Evolutionary conservation across 2,329 filamentous ascomycete genomes (phyloP), one percentile per base, ranked within the genome.

Genomic region (Gaeumannomyces tritici): DNA sequence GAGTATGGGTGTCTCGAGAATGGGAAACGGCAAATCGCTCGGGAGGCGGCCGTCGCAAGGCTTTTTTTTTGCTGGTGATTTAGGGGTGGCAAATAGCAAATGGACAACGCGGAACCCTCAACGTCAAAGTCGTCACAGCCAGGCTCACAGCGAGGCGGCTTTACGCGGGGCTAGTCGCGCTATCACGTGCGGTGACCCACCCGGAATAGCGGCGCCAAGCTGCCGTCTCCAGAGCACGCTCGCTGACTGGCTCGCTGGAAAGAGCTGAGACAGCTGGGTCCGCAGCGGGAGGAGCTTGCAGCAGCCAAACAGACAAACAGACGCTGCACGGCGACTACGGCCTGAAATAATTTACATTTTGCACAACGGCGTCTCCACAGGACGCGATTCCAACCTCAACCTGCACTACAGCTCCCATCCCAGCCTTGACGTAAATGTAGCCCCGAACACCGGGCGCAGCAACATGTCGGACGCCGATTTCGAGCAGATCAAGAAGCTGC

Each of bases 401-500:
- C n/a, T 9, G 21, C 42, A 51, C 42, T 18, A n/a, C 42, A 24
- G 42, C 42, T 51, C 42, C 18, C 18, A 54, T 51, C 31, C 5
- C 42, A 60, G 42, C 42, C 61, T 58, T 61, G 33, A 63, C 61
- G 62, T 61, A 62, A 31, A 63, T 63, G 62, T 61, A 63, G 59
- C 35, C 62, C 29, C 59, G 9, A 55, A 29, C 9, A 3, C 15
- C 51, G 55, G 26, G 4, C 26, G 24, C 56, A 60, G 67, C 75
- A 83, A 74, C 69, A 88, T 88, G 85, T 87, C 85, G 77, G 84
- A 88, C 80, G 88, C 89, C 76, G 91, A 96, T 77, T 95, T 96
- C 77, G 90, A 95, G 73, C 84, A 88, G 72, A 89, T 96, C 76
- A 88, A 88, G 78, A 89, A 88, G 81, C 88, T 93, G 73, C 92